phyloP scores from a whole-genome alignment of 441 rosid genomes.

The Capsella rubella region DNA sequence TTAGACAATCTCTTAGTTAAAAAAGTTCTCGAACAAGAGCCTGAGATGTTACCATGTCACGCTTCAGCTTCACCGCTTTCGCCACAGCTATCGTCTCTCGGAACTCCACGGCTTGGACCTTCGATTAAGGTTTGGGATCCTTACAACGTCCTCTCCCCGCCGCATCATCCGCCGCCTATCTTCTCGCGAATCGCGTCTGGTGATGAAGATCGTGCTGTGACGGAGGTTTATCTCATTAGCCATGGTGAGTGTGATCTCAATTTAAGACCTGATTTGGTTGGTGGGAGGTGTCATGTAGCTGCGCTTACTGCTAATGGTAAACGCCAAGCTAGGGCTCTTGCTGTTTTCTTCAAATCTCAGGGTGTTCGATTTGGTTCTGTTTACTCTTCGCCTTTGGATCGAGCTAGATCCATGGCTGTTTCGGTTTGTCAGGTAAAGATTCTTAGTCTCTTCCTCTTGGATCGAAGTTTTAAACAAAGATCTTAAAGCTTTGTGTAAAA shows the following conservation, averaged over 20 bases:
- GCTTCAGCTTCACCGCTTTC: slow-evolving; percentile 93
- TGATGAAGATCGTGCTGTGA: slow-evolving; percentile 53
- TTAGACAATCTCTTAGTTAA: slow-evolving; percentile 58
- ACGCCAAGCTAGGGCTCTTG: slow-evolving; percentile 93
- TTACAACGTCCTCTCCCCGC: slow-evolving; percentile 83
- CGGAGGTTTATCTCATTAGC: slow-evolving; percentile 75
- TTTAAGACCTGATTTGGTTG: slow-evolving; percentile 76
- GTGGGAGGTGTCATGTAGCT: slow-evolving; percentile 79
- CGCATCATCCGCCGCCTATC: slow-evolving; percentile 57
- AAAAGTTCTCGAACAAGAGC: slow-evolving; percentile 90
- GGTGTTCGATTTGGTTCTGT: slow-evolving; percentile 74
- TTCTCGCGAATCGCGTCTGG: slow-evolving; percentile 44
- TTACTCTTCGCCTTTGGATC: slow-evolving; percentile 82
- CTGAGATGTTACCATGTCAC: slow-evolving; percentile 88
- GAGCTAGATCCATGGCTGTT: slow-evolving; percentile 83
- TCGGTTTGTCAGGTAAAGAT: slow-evolving; percentile 77
- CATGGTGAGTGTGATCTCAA: slow-evolving; percentile 84
- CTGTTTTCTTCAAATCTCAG: slow-evolving; percentile 80
- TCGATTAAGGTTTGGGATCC: slow-evolving; percentile 98
- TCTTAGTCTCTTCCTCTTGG: background rate
- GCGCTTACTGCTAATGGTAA: slow-evolving; percentile 76
- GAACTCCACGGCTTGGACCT: slow-evolving; percentile 90
- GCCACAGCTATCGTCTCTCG: slow-evolving; percentile 85
- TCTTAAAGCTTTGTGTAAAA: too few species aligned
- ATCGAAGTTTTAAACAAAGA: background rate